Conservation (phyloP, 805 yeast species). For the Yamadazyma sp. region DNA sequence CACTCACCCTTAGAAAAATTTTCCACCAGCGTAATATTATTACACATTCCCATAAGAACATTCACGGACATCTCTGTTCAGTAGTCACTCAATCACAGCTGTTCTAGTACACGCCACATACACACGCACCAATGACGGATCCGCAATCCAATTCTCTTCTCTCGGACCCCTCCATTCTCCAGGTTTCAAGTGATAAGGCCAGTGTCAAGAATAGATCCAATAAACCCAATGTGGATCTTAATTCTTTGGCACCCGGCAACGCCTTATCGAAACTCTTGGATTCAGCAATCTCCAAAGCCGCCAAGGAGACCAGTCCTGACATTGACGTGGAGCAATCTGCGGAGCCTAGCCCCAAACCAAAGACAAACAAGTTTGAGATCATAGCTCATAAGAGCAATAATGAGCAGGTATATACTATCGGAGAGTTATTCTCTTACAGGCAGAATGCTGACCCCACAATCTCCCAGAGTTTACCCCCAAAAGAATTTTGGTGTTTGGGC, state of each 20-base stretch:
- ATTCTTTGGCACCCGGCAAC: conserved; percentile 7
- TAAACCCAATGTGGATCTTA: conserved; percentile 1
- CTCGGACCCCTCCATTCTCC: conserved; percentile 33
- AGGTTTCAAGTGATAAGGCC: conserved; percentile 11
- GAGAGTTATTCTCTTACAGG: conserved; percentile 9
- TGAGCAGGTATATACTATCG: conserved; percentile 13
- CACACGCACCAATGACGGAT: conserved; percentile 8
- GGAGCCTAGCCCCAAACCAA: conserved; percentile 43
- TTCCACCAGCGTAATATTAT: conserved; percentile 6
- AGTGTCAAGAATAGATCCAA: too few relatives aligned
- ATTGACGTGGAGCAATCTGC: conserved; percentile 16
- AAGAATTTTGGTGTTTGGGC: conserved; percentile 18
- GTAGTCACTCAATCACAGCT: too few relatives aligned
- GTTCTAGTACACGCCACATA: not conserved
- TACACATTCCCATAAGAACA: too few relatives aligned
- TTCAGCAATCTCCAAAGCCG: conserved; percentile 49
- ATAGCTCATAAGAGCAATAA: conserved; percentile 18
- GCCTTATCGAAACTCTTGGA: conserved; percentile 44
- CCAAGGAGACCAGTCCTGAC: conserved; percentile 44
- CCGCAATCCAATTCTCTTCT: conserved; percentile 22
- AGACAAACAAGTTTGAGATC: conserved; percentile 19
- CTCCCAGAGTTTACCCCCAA: conserved; percentile 7
- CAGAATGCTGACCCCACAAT: conserved; percentile 6
- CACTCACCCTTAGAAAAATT: conserved; percentile 12
- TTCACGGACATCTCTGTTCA: too few relatives aligned